These are phyloP conservation scores for Naganishia kalamii DNA, from an alignment of 768 basidiomycete genomes.

Conservation along the genomic window DNA sequence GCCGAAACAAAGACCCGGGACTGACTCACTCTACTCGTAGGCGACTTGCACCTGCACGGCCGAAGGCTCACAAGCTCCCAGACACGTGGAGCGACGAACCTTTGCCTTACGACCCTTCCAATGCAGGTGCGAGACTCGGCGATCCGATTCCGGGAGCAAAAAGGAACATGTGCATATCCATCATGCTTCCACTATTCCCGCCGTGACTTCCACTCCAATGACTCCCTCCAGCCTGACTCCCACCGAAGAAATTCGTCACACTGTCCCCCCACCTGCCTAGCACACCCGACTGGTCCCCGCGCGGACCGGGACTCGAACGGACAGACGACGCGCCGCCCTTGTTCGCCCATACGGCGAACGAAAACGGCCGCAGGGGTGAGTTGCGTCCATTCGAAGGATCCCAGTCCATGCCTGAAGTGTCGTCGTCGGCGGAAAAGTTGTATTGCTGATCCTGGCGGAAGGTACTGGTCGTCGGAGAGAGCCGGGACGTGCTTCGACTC, in stretches of 20 bases:
- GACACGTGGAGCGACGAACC: no score
- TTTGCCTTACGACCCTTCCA: no score
- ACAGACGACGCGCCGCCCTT: constrained; percentile 25
- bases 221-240: constrained; percentile 44
- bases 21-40: no score
- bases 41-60: no score
- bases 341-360: constrained; percentile 46
- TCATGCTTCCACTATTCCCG: constrained; percentile 47
- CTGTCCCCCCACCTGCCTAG: constrained; percentile 43
- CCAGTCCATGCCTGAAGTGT: neutral
- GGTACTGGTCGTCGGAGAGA: neutral
- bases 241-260: constrained; percentile 46
- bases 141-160: no score
- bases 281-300: constrained; percentile 34
- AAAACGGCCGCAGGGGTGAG: constrained; percentile 42
- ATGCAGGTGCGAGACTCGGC: no score
- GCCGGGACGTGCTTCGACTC: neutral
- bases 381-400: neutral
- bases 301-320: constrained; percentile 21
- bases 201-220: constrained; percentile 46
- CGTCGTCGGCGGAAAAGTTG: constrained; percentile 10
- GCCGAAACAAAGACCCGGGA: no score
- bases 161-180: constrained; percentile 51
- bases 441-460: constrained; percentile 9
- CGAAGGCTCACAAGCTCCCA: no score